These are phyloP conservation scores for Pythium insidiosum DNA, from an alignment of 352 stramenopile species.

Conservation along the genomic window DNA sequence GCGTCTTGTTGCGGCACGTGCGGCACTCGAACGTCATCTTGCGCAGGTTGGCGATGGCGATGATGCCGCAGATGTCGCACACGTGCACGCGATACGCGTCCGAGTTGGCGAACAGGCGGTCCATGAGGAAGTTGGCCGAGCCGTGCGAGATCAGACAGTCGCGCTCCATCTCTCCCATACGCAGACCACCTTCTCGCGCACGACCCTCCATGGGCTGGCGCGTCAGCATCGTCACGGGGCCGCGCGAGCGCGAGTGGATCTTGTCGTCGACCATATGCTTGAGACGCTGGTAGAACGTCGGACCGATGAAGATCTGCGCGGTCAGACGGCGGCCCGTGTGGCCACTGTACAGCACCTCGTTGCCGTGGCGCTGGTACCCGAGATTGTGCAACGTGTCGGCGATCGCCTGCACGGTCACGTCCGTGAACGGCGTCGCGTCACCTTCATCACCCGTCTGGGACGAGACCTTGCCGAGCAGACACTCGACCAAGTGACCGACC, in stretches of 20 bases:
- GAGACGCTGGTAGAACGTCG: slow-evolving; percentile 99
- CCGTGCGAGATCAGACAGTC: slow-evolving; percentile 99
- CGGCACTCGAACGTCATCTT: slow-evolving; percentile 99
- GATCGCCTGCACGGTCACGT: slow-evolving; percentile 97
- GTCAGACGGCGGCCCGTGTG: slow-evolving; percentile 96
- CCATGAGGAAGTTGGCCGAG: slow-evolving; percentile 98
- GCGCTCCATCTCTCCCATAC: slow-evolving; percentile 99
- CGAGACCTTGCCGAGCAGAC: slow-evolving; percentile 97
- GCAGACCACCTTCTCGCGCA: slow-evolving; percentile 96
- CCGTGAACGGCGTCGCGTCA: slow-evolving; percentile 99
- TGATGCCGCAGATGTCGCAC: slow-evolving; percentile 98
- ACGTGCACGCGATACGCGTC: slow-evolving; percentile 99
- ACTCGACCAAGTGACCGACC: slow-evolving; percentile 99
- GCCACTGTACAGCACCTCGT: slow-evolving; percentile 99
- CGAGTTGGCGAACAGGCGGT: slow-evolving; percentile 99
- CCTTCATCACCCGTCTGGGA: slow-evolving; percentile 96
- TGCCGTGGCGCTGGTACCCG: slow-evolving; percentile 98
- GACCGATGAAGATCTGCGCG: slow-evolving; percentile 98
- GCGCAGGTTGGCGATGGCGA: slow-evolving; percentile 97
- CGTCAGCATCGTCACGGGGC: slow-evolving; percentile 97
- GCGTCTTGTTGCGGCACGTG: slow-evolving; percentile 92
- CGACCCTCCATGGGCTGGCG: slow-evolving; percentile 99
- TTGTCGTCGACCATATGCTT: slow-evolving; percentile 99
- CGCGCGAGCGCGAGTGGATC: slow-evolving; percentile 95
- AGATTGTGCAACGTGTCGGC: slow-evolving; percentile 91